A percentile compares a stretch with the other conserved stretches of the same genome.
Conservation (phyloP, 2,329 filamentous ascomycete species). For the Fusarium nelsonii region DNA sequence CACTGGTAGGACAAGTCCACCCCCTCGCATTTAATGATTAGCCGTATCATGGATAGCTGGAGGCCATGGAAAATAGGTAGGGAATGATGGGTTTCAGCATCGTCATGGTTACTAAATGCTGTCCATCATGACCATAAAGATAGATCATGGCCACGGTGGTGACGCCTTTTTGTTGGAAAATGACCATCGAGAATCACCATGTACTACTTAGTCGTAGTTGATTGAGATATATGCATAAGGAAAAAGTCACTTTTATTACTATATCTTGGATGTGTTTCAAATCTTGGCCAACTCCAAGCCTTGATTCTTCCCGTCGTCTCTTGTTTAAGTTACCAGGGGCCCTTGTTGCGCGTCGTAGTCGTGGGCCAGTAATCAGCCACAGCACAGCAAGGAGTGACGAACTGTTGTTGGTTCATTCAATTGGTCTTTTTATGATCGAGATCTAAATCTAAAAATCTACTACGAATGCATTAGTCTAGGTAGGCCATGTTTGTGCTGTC, state of each 20-base stretch:
- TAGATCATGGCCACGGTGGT: not conserved
- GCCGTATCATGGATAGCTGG: constrained; percentile 1
- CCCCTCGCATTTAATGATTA: constrained; percentile 32
- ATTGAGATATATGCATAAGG: constrained; percentile 22
- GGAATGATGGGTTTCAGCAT: constrained; percentile 38
- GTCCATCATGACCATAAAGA: constrained; percentile 23
- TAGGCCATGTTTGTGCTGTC: constrained; percentile 12
- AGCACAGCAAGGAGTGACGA: not conserved
- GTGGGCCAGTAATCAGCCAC: constrained; percentile 7
- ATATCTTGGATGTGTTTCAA: constrained; percentile 5
- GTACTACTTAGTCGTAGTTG: not conserved
- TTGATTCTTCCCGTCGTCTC: constrained; percentile 6
- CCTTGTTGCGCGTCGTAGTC: not conserved
- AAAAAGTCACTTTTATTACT: constrained; percentile 1
- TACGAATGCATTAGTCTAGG: constrained; percentile 15
- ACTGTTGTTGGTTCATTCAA: constrained; percentile 37
- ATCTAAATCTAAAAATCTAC: constrained; percentile 31
- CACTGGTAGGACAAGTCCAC: constrained; percentile 22
- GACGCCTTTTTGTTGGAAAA: not conserved
- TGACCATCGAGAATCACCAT: not conserved
- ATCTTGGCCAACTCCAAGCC: constrained; percentile 4
- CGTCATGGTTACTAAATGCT: constrained; percentile 28
- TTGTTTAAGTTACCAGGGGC: constrained; percentile 1
- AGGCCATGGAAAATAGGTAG: not conserved
- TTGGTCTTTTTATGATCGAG: constrained; percentile 43